phyloP scores from a whole-genome alignment of 345 rosid species.

The Eucalyptus pauciflora region DNA sequence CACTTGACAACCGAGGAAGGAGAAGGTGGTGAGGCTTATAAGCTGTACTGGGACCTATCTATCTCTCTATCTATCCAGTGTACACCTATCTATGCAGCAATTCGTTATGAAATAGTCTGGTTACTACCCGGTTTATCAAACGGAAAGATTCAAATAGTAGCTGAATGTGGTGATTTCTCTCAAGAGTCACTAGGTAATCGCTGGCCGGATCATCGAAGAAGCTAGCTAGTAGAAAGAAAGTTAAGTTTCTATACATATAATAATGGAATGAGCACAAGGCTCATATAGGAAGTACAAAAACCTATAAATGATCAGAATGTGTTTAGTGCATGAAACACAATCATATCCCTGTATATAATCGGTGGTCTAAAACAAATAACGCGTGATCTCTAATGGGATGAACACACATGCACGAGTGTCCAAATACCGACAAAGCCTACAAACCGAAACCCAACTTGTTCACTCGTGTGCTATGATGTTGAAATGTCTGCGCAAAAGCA shows the following conservation, averaged over 20 bases:
- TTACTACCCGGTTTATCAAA: not conserved
- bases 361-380: fast-evolving
- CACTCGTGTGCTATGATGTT: not conserved
- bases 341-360: fast-evolving
- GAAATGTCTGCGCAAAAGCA: not conserved
- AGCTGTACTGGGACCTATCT: not conserved
- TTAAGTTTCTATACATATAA: not conserved
- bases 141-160: not conserved
- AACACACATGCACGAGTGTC: not conserved
- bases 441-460: not conserved
- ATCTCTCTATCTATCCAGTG: not conserved
- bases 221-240: not conserved
- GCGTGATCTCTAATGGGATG: not conserved
- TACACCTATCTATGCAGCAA: not conserved
- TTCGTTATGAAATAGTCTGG: not conserved
- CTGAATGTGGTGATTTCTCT: not conserved
- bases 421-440: not conserved
- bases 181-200: not conserved
- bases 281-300: fast-evolving
- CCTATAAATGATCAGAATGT: not conserved
- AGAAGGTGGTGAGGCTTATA: not conserved
- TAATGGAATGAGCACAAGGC: fast-evolving
- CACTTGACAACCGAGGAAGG: not conserved
- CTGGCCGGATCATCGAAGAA: fast-evolving
- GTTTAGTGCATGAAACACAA: not conserved